Percentiles rank a stretch among this genome's conserved stretches.
phyloP scores from a whole-genome alignment of 306 rosid species.

The Clitoria ternatea region DNA sequence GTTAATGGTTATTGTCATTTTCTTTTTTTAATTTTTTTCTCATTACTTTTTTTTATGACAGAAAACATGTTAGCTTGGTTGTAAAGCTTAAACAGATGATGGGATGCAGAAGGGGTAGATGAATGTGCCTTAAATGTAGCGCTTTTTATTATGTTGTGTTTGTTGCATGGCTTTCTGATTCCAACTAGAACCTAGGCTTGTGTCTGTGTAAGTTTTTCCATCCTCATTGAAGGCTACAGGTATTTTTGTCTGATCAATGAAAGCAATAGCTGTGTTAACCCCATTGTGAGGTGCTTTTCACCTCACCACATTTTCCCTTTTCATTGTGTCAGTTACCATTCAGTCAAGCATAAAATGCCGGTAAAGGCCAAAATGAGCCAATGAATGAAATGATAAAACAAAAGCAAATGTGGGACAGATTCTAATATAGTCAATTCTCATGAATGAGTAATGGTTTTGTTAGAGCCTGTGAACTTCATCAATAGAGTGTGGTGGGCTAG shows the following conservation, averaged over 20 bases:
- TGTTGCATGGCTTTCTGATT: constrained; percentile 31
- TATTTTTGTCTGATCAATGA: constrained; percentile 34
- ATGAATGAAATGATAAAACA: constrained; percentile 11
- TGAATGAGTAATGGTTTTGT: constrained; percentile 31
- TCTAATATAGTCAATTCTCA: constrained; percentile 40
- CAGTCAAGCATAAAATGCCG: background rate
- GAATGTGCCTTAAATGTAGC: constrained; percentile 47
- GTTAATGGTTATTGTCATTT: background rate
- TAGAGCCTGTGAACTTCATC: constrained; percentile 48
- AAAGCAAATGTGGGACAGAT: constrained; percentile 35
- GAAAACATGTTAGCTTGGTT: constrained; percentile 43
- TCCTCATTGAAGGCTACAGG: constrained; percentile 44
- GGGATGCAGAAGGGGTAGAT: constrained; percentile 51
- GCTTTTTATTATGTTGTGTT: background rate
- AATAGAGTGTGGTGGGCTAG: constrained; percentile 42
- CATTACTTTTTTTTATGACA: constrained; percentile 38
- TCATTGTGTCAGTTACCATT: constrained; percentile 24
- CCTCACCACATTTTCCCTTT: background rate
- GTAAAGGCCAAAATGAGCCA: constrained; percentile 5
- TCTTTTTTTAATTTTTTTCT: background rate
- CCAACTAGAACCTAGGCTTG: constrained; percentile 24
- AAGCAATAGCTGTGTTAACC: constrained; percentile 35
- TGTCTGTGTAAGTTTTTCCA: background rate
- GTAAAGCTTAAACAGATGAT: constrained; percentile 46
- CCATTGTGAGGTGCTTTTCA: constrained; percentile 8